A percentile compares a stretch with the other conserved stretches of the same genome.
Conservation (phyloP, 1,284 basidiomycete species). For the Stereum hirsutum region DNA sequence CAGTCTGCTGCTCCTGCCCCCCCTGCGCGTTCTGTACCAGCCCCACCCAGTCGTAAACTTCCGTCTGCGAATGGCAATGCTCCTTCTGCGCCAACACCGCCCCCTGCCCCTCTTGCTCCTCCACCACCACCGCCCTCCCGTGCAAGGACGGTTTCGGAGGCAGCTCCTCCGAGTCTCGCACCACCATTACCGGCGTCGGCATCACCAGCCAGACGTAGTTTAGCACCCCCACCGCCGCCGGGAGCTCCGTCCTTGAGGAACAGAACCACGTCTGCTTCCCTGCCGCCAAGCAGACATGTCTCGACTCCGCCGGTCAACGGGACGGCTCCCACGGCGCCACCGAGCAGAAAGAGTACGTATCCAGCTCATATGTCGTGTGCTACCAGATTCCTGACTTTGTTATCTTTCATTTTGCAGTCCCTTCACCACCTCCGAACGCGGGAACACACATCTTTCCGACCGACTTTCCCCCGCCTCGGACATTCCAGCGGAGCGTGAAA, state of each 20-base stretch:
- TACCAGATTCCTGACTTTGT: slow-evolving; percentile 9
- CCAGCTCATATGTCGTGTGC: slow-evolving; percentile 2
- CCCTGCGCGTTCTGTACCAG: slow-evolving; percentile 13
- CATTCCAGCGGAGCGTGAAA: slow-evolving; percentile 38
- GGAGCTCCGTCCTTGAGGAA: slow-evolving; percentile 23
- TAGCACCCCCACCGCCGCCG: slow-evolving; percentile 25
- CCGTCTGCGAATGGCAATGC: slow-evolving; percentile 15
- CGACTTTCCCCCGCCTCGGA: slow-evolving; percentile 70
- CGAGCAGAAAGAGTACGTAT: slow-evolving; percentile 39
- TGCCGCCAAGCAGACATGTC: slow-evolving; percentile 3
- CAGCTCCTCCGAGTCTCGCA: slow-evolving; percentile 17
- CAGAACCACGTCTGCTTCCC: slow-evolving; percentile 12
- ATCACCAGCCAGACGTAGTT: slow-evolving; percentile 14
- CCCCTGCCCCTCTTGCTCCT: slow-evolving; percentile 30
- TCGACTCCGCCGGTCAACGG: slow-evolving; percentile 17
- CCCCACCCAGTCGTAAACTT: slow-evolving; percentile 19
- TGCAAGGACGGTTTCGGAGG: slow-evolving; percentile 24
- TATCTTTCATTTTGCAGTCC: too few relatives aligned
- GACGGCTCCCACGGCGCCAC: slow-evolving; percentile 12
- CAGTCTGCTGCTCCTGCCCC: slow-evolving; percentile 22
- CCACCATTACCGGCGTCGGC: slow-evolving; percentile 21
- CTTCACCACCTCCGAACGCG: slow-evolving; percentile 62
- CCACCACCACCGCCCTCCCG: too few relatives aligned
- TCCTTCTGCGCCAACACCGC: slow-evolving; percentile 9
- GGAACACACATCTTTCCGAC: slow-evolving; percentile 63